A percentile compares a stretch with the other conserved stretches of the same genome.
phyloP scores from a whole-genome alignment of 1,284 basidiomycete species.

The Tremellales sp. region DNA sequence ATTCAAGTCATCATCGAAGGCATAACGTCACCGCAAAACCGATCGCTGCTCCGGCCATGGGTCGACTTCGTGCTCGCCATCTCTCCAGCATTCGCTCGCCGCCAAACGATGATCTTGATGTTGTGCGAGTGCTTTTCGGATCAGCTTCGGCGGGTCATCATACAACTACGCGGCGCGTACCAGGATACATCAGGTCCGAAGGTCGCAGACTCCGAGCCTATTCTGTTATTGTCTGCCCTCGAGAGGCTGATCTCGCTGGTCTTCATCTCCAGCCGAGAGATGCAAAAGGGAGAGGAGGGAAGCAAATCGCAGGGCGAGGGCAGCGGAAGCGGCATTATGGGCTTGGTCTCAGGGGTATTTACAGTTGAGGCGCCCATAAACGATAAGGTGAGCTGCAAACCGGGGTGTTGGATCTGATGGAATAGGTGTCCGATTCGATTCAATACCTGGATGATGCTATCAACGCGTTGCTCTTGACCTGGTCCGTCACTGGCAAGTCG shows the following conservation, averaged over 20 bases:
- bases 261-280: constrained; percentile 7
- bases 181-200: constrained; percentile 29
- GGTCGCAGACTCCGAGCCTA: constrained; percentile 67
- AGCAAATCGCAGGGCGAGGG: constrained; percentile 52
- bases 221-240: constrained; percentile 74
- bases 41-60: constrained; percentile 86
- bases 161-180: constrained; percentile 46
- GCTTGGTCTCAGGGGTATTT: constrained; percentile 49
- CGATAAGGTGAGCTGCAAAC: constrained; percentile 16
- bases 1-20: constrained; percentile 76
- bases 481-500: constrained; percentile 24
- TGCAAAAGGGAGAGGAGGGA: constrained; percentile 21
- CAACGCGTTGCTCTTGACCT: constrained; percentile 33
- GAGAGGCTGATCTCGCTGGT: constrained; percentile 69
- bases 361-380: constrained; percentile 38
- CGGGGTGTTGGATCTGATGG: background rate
- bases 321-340: constrained; percentile 44
- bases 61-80: constrained; percentile 88
- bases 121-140: constrained; percentile 76
- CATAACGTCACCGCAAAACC: constrained; percentile 64
- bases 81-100: constrained; percentile 69
- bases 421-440: constrained; percentile 14
- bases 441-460: constrained; percentile 37
- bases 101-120: constrained; percentile 66
- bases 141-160: constrained; percentile 59